phyloP scores from a whole-genome alignment of 345 rosid species.

The Melaleuca quinquenervia region DNA sequence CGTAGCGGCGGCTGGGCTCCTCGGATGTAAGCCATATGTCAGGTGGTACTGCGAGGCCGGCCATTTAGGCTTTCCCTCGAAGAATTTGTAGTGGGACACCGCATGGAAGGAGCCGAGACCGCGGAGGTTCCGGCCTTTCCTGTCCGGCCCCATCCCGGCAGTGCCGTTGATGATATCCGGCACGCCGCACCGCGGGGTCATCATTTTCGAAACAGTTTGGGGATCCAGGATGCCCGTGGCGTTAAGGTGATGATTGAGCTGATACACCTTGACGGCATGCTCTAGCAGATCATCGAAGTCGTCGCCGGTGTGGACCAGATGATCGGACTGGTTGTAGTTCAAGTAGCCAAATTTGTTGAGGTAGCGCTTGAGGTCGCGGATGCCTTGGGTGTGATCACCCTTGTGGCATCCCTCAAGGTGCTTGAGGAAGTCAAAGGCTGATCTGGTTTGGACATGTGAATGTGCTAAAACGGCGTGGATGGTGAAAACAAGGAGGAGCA shows the following conservation, averaged over 20 bases:
- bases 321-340: not conserved
- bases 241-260: slow-evolving; percentile 8
- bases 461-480: not conserved
- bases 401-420: slow-evolving; percentile 19
- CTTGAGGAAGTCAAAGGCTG: slow-evolving; percentile 13
- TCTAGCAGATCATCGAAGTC: slow-evolving; percentile 16
- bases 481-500: not conserved
- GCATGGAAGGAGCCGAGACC: slow-evolving; percentile 2
- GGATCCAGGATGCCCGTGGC: slow-evolving; percentile 19
- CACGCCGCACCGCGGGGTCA: slow-evolving; percentile 21
- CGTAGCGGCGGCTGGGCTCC: not conserved
- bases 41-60: slow-evolving; percentile 4
- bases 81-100: slow-evolving; percentile 14
- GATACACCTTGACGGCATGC: slow-evolving; percentile 18
- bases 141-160: slow-evolving; percentile 9
- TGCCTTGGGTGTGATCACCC: slow-evolving; percentile 17
- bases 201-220: slow-evolving; percentile 8
- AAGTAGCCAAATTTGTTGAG: slow-evolving; percentile 24
- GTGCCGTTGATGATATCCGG: slow-evolving; percentile 23
- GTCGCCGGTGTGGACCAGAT: not conserved
- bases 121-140: not conserved
- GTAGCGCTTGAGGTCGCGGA: slow-evolving; percentile 15
- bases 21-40: slow-evolving; percentile 9
- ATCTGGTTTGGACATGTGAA: not conserved
- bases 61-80: slow-evolving; percentile 13